phyloP scores from a whole-genome alignment of 108 stramenopile species.

The Cyclotella sp. region DNA sequence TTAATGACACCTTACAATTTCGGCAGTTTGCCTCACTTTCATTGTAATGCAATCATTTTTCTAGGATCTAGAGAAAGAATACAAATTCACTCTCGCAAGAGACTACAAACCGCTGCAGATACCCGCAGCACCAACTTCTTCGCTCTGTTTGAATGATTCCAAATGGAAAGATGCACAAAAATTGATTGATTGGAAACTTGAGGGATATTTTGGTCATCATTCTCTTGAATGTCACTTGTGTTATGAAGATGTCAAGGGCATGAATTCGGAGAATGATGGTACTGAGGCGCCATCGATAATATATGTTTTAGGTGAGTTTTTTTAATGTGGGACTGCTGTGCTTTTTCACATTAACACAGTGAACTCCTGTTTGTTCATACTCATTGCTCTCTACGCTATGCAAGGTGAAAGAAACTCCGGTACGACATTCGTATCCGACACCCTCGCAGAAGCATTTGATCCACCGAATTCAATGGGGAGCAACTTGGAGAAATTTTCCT shows the following conservation, averaged over 20 bases:
- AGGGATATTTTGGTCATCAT: conserved; percentile 54
- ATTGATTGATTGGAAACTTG: conserved; percentile 47
- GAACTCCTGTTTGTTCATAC: neutral
- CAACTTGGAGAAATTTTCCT: conserved; percentile 36
- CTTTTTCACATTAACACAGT: neutral
- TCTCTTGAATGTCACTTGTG: conserved; percentile 48
- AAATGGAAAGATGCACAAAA: conserved; percentile 52
- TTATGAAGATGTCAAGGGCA: neutral
- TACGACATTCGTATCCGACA: conserved; percentile 50
- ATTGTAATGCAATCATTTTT: neutral
- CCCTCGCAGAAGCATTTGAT: conserved; percentile 48
- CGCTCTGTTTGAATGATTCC: conserved; percentile 20
- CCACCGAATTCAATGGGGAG: conserved; percentile 41
- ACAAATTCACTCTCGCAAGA: conserved; percentile 13
- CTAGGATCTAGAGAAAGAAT: conserved; percentile 49
- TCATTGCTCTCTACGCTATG: neutral
- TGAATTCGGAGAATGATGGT: neutral
- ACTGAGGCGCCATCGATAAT: conserved; percentile 19
- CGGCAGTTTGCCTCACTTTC: neutral
- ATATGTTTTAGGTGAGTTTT: conserved; percentile 37
- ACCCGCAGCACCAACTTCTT: conserved; percentile 2
- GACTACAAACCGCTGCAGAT: conserved; percentile 6
- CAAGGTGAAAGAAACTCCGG: conserved; percentile 45
- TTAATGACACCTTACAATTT: too few relatives aligned
- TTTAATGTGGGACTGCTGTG: neutral